Conservation (phyloP, 257 asterid genomes). For the Mentha longifolia region DNA sequence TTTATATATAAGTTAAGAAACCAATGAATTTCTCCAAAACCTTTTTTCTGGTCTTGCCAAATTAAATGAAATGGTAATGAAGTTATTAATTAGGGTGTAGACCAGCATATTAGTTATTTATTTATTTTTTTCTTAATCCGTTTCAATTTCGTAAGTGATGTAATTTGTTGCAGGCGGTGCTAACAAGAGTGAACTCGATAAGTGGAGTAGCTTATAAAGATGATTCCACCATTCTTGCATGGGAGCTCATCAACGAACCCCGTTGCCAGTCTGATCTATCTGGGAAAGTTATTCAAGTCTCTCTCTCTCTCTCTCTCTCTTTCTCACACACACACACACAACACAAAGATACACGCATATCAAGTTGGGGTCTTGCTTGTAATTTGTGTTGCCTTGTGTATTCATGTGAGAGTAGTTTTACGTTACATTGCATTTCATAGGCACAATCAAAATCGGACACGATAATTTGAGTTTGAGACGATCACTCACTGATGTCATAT, state of each 20-base stretch:
- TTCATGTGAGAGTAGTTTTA: background rate
- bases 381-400: no score
- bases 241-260: conserved; percentile 63
- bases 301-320: background rate
- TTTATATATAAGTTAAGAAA: background rate
- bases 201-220: conserved; percentile 47
- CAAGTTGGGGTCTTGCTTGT: background rate
- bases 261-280: conserved; percentile 52
- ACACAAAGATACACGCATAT: no score
- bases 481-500: background rate
- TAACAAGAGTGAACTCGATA: conserved; percentile 49
- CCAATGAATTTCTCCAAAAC: background rate
- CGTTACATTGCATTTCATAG: background rate
- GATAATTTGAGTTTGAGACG: background rate
- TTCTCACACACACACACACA: no score
- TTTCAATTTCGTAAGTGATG: background rate
- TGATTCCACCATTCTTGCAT: conserved; percentile 48
- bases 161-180: conserved; percentile 38
- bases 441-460: background rate
- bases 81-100: background rate
- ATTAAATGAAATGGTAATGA: background rate
- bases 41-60: background rate
- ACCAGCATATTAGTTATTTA: background rate
- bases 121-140: background rate
- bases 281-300: conserved; percentile 49